These are phyloP conservation scores for Oenanthe javanica DNA, from an alignment of 140 eudicot species.

Conservation along the genomic window DNA sequence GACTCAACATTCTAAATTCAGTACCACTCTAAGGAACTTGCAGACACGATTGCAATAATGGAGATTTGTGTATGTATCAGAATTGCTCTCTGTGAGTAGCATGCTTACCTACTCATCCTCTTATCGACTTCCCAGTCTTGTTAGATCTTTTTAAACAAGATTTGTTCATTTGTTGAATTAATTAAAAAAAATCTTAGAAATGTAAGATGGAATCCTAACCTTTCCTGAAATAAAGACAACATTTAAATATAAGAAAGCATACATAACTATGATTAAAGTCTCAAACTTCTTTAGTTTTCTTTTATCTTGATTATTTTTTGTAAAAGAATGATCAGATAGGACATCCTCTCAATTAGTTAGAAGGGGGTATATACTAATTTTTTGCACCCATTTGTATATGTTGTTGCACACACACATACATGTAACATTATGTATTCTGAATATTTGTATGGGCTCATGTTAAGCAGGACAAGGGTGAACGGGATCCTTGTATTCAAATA, in stretches of 20 bases:
- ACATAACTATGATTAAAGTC: not conserved
- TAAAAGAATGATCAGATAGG: not conserved
- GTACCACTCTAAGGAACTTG: not conserved
- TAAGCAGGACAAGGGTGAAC: too few relatives aligned
- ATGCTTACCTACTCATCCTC: not conserved
- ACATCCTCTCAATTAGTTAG: not conserved
- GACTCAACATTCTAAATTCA: not conserved
- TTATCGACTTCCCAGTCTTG: not conserved
- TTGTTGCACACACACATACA: not conserved
- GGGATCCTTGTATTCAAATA: too few relatives aligned
- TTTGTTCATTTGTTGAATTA: not conserved
- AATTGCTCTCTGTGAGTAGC: not conserved
- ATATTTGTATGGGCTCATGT: too few relatives aligned
- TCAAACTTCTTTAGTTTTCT: not conserved
- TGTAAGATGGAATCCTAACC: slow-evolving; percentile 1
- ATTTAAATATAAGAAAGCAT: not conserved
- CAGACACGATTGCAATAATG: not conserved
- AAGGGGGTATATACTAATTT: not conserved
- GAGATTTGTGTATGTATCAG: not conserved
- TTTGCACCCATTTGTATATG: not conserved
- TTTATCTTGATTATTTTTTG: not conserved
- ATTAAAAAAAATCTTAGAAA: not conserved
- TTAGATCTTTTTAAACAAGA: not conserved
- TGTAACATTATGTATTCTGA: not conserved
- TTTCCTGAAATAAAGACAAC: not conserved